phyloP scores from a whole-genome alignment of 331 rosid genomes.

The Stylosanthes scabra region DNA sequence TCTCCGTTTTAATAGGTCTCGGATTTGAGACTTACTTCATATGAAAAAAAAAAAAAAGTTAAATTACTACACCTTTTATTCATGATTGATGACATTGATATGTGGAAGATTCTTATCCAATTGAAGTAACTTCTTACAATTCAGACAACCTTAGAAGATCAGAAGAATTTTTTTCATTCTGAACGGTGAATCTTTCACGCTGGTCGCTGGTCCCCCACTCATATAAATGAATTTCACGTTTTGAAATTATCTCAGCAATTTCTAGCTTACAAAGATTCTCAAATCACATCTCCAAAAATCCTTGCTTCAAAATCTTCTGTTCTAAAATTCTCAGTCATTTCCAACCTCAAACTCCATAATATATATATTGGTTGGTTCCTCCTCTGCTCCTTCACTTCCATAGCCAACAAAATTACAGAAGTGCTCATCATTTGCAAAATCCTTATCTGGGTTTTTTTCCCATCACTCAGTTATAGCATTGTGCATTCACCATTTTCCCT shows the following conservation, averaged over 20 bases:
- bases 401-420: not conserved
- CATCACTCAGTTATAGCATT: not conserved
- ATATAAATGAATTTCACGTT: conserved; percentile 20
- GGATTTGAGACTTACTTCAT: no score
- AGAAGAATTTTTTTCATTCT: not conserved
- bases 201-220: not conserved
- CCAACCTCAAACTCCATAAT: conserved; percentile 22
- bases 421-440: not conserved
- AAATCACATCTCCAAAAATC: not conserved
- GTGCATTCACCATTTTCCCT: not conserved
- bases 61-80: no score
- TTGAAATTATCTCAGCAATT: conserved; percentile 6
- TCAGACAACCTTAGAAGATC: not conserved
- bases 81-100: no score
- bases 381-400: not conserved
- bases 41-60: no score
- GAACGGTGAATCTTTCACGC: not conserved
- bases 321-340: conserved; percentile 29
- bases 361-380: not conserved
- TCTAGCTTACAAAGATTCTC: not conserved
- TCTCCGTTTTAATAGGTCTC: no score
- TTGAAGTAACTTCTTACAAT: no score
- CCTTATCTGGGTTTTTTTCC: no score
- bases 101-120: no score
- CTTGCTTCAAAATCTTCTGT: not conserved